Conservation (phyloP, 345 rosid genomes). For the Hibiscus trionum region DNA sequence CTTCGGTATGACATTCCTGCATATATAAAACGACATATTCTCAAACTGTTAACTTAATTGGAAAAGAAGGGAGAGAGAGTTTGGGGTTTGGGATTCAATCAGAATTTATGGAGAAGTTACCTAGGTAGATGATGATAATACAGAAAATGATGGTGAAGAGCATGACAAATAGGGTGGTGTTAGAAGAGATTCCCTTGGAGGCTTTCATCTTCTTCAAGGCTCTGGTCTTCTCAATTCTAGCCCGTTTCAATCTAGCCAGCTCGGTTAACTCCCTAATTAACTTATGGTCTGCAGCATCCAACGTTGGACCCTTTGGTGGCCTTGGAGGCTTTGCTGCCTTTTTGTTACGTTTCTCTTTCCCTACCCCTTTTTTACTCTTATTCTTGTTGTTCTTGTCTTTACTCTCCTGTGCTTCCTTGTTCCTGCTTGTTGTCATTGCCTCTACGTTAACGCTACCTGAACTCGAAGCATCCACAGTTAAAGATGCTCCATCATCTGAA, state of each 20-base stretch:
- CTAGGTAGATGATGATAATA: conserved; percentile 58
- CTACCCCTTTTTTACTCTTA: conserved; percentile 19
- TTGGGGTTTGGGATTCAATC: too few species aligned
- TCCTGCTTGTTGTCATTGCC: conserved; percentile 17
- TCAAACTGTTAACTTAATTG: too few species aligned
- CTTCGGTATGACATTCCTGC: conserved; percentile 62
- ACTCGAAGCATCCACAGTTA: conserved; percentile 1
- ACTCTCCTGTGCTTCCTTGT: conserved; percentile 28
- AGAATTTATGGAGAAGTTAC: conserved; percentile 19
- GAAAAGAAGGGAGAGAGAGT: too few species aligned
- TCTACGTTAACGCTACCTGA: neutral
- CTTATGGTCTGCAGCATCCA: conserved; percentile 79
- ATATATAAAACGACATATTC: conserved; percentile 9
- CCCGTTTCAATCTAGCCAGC: conserved; percentile 75
- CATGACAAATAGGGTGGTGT: conserved; percentile 43
- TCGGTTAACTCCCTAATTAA: conserved; percentile 74
- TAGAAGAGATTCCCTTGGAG: conserved; percentile 47
- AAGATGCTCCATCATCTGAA: conserved; percentile 10
- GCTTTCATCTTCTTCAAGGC: conserved; percentile 74
- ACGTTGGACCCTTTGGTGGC: conserved; percentile 80
- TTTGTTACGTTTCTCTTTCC: conserved; percentile 53
- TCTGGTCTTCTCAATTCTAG: conserved; percentile 69
- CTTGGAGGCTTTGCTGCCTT: conserved; percentile 73
- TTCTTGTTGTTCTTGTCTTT: conserved; percentile 2
- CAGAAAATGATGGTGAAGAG: conserved; percentile 52